Evolutionary conservation across 1,139 yeast genomes (phyloP), one percentile per base, ranked within the genome.

Genomic region (Saccharomycopsis crataegensis): DNA sequence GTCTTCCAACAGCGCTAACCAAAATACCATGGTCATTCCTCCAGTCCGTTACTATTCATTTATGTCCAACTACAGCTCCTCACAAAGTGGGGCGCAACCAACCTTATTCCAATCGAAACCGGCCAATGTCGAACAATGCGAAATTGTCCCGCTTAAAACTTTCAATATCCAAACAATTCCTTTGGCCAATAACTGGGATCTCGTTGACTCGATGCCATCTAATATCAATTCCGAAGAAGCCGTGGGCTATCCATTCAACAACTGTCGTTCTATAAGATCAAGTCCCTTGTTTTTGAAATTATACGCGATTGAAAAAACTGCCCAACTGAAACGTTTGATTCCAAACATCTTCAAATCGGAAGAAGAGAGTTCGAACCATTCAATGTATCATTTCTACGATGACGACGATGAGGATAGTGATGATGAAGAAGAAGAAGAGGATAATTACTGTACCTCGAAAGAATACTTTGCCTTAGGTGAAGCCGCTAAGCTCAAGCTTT

Each of bases 391-490:
- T 2, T 62, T 63, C 1, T 48, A 59, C 43, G 62, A 61, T 33
- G 65, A 58, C 1, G 58, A 57, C 38, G 65, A 61, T 8, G 65
- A 67, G 11, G 53, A 57, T 46, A 62, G 61, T 28, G 60, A 53
- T 9, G 62, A 60, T 8, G 58, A 58, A 14, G 61, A 62, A 4
- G 61, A 56, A 4, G 61, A 59, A 1, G 61, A 57, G 38, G 58
- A 53, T 16, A 58, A 53, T 16, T 32, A 42, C 12, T 41, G 16
- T 12, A 46, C 33, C 33, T 31, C 50, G 8, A 28, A 49, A n/a
- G 56, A 53, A 8, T 58, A 51, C 33, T 57, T 53, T 43, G 59
- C 53, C 28, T 54, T 57, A 6, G 65, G 58, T 32, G 57, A 55
- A 11, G 50, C 45, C 46, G 57, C 58, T 4, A 56, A 56, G 36